phyloP scores from a whole-genome alignment of 148 eudicot genomes.

The Tetragonia tetragonoides region DNA sequence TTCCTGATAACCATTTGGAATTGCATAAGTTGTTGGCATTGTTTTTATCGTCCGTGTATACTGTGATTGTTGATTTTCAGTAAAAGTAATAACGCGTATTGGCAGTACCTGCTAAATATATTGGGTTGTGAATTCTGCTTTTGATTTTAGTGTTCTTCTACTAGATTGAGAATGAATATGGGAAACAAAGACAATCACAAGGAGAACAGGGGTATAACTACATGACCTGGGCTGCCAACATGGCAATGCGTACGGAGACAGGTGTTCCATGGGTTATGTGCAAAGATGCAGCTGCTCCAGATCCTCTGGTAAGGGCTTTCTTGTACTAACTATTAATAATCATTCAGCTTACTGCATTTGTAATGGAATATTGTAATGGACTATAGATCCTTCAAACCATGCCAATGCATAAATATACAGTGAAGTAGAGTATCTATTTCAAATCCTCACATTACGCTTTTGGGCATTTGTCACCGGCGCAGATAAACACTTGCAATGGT shows the following conservation, averaged over 20 bases:
- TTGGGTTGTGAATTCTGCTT: neutral
- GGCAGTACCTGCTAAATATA: neutral
- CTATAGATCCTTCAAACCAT: neutral
- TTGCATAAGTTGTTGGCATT: neutral
- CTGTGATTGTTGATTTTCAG: neutral
- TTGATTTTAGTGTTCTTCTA: slow-evolving; percentile 2
- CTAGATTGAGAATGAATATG: slow-evolving; percentile 94
- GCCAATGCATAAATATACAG: neutral
- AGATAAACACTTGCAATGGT: slow-evolving; percentile 95
- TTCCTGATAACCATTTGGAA: neutral
- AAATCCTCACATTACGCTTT: neutral
- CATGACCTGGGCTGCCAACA: slow-evolving; percentile 88
- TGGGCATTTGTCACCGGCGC: slow-evolving; percentile 23
- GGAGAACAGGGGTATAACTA: slow-evolving; percentile 73
- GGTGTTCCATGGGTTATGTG: slow-evolving; percentile 99
- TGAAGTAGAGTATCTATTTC: neutral
- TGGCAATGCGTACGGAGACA: slow-evolving; percentile 69
- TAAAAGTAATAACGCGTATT: too few relatives aligned
- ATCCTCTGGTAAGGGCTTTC: slow-evolving; percentile 61
- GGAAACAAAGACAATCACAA: slow-evolving; percentile 39
- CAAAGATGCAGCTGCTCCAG: slow-evolving; percentile 89
- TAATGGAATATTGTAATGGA: neutral
- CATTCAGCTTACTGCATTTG: slow-evolving; percentile 2
- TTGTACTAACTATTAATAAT: neutral
- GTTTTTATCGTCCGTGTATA: neutral